Evolutionary conservation across 306 rosid genomes (phyloP), one percentile per base, ranked within the genome.

Genomic region (Cicer arietinum): DNA sequence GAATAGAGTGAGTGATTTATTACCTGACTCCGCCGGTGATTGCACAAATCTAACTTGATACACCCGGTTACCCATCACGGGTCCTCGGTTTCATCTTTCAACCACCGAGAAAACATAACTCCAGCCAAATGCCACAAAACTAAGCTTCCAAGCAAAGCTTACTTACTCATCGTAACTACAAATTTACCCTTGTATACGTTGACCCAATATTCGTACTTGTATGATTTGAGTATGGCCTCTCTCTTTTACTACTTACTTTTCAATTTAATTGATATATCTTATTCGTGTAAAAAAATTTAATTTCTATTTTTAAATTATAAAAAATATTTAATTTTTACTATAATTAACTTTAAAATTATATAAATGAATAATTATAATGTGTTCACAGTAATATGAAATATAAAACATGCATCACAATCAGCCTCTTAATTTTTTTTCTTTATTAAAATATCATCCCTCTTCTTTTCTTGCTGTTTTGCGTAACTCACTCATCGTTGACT

Each of bases 1-100:
- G 35, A 3, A 30, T 5, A 30, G 35, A 30, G 5, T 3, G 35
- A 3, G 35, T 3, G 35, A 30, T 58, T 58, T 12, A 4, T 58
- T 56, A 79, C 84, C 44, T 71, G 82, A 4, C 22, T 69, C 25
- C 75, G 56, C 90, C 86, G 79, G 93, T 84, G 57, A 77, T 4
- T 8, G 2, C 74, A 50, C 39, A 45, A 48, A 41, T 83, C 8
- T 71, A 42, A 89, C 92, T 13, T 78, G 85, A 7, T 78, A 73
- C 77, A 66, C 48, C 77, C 86, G 67, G 92, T 89, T 53, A 69
- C 69, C 48, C 69, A 70, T 90, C 94, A 85, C 94, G 93, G 93
- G 92, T 81, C 69, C 73, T 83, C 68, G 59, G 80, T 71, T 84
- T 83, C 88, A 77, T 50, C 64, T 39, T 50, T 78, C 82, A 70